These are phyloP conservation scores for Penicillium parvum DNA, from an alignment of 495 filamentous ascomycete species.

Conservation along the genomic window DNA sequence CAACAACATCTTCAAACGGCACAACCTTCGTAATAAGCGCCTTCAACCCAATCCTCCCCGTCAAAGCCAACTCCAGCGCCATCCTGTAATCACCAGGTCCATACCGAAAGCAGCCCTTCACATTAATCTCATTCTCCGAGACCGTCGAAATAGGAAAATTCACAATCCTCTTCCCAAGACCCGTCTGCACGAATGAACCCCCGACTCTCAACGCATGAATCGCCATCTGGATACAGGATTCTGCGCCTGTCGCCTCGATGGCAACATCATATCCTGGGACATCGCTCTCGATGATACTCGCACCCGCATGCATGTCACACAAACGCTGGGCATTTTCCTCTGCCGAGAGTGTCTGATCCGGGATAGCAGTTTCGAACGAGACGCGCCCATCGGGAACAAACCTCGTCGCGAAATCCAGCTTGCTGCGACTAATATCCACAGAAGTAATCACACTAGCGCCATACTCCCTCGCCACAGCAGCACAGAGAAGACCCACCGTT, in stretches of 20 bases:
- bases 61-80: conserved; percentile 64
- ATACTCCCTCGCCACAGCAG: conserved; percentile 71
- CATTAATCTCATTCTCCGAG: conserved; percentile 74
- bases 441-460: conserved; percentile 68
- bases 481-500: conserved; percentile 77
- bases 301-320: conserved; percentile 4
- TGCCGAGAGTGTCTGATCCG: conserved; percentile 15
- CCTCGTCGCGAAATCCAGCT: conserved; percentile 64
- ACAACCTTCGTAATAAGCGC: conserved; percentile 65
- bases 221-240: conserved; percentile 67
- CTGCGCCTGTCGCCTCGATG: conserved; percentile 81
- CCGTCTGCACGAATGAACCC: conserved; percentile 81
- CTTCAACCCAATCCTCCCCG: conserved; percentile 64
- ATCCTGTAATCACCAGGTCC: conserved; percentile 75
- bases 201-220: conserved; percentile 67
- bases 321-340: conserved; percentile 34
- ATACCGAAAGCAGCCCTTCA: conserved; percentile 81
- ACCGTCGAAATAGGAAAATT: conserved; percentile 77
- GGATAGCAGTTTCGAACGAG: conserved; percentile 26
- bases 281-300: conserved; percentile 8
- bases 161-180: conserved; percentile 74
- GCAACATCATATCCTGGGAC: conserved; percentile 63
- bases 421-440: conserved; percentile 69
- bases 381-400: conserved; percentile 55
- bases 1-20: conserved; percentile 65